Evolutionary conservation across 495 filamentous ascomycete genomes (phyloP).

Genomic region (Friedmanniomyces simplex): DNA sequence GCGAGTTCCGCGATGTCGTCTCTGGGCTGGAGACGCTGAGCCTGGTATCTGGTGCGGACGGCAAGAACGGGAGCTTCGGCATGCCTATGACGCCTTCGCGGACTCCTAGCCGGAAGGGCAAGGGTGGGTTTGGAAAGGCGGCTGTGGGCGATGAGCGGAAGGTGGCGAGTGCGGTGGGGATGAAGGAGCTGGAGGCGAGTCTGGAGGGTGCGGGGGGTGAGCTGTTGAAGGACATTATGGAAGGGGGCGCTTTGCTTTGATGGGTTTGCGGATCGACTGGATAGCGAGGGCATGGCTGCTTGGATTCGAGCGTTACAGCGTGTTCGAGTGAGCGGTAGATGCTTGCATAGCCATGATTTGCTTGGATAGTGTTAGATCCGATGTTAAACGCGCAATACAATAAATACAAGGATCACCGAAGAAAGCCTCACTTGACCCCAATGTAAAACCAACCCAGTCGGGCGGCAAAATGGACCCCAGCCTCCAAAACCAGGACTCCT

Average conservation of each 20-base stretch:
- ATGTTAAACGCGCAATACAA: no score
- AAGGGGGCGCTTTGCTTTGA: conserved; percentile 18
- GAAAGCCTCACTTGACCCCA: conserved; percentile 50
- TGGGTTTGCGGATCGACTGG: neutral
- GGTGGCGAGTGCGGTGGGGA: conserved; percentile 26
- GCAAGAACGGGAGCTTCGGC: conserved; percentile 33
- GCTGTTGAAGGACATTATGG: conserved; percentile 30
- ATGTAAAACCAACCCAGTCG: neutral
- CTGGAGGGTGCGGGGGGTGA: conserved; percentile 28
- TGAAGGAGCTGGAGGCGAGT: conserved; percentile 23
- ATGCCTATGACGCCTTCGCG: conserved; percentile 27
- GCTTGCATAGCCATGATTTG: neutral
- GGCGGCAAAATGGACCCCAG: neutral
- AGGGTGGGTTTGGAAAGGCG: conserved; percentile 25
- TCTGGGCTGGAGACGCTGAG: conserved; percentile 76
- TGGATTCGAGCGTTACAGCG: neutral
- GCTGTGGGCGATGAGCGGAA: conserved; percentile 29
- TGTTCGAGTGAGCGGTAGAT: neutral
- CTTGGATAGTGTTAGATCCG: neutral
- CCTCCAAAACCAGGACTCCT: no score
- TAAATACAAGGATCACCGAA: no score
- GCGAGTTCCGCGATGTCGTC: conserved; percentile 92
- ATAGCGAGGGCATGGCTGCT: neutral
- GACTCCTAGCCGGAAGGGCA: conserved; percentile 30
- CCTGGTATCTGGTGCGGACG: conserved; percentile 62